Evolutionary conservation across 2,329 filamentous ascomycete species (phyloP).

Genomic region (Colletotrichum spaethianum): DNA sequence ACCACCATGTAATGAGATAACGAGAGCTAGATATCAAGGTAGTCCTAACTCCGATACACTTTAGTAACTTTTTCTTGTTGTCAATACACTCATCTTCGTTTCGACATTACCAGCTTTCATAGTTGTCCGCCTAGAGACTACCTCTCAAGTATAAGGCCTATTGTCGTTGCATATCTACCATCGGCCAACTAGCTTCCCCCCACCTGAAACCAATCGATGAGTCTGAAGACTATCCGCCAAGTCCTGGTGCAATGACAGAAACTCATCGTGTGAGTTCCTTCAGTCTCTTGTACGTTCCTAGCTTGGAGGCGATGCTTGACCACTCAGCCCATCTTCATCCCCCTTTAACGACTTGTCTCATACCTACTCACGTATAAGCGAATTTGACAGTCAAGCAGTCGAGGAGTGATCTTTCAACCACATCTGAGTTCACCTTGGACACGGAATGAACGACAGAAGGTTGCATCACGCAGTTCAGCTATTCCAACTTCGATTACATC

Average conservation of each 20-base stretch:
- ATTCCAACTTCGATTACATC: slow-evolving; percentile 15
- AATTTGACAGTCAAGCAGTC: too few relatives aligned
- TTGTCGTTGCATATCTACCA: neutral
- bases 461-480: neutral
- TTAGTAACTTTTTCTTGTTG: too few relatives aligned
- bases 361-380: too few relatives aligned
- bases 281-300: neutral
- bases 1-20: too few relatives aligned
- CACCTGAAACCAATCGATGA: neutral
- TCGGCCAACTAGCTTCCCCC: neutral
- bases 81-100: neutral
- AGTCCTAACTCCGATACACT: too few relatives aligned
- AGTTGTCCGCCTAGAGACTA: neutral
- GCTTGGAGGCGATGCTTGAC: too few relatives aligned
- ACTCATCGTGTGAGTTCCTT: neutral
- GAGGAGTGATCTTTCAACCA: neutral
- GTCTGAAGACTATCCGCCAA: neutral
- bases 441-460: neutral
- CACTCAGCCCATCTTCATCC: neutral
- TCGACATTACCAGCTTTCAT: neutral
- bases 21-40: too few relatives aligned
- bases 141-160: neutral
- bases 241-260: neutral
- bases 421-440: neutral
- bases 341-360: neutral